Conservation (phyloP, 257 asterid genomes). For the Solanum appendiculatum region DNA sequence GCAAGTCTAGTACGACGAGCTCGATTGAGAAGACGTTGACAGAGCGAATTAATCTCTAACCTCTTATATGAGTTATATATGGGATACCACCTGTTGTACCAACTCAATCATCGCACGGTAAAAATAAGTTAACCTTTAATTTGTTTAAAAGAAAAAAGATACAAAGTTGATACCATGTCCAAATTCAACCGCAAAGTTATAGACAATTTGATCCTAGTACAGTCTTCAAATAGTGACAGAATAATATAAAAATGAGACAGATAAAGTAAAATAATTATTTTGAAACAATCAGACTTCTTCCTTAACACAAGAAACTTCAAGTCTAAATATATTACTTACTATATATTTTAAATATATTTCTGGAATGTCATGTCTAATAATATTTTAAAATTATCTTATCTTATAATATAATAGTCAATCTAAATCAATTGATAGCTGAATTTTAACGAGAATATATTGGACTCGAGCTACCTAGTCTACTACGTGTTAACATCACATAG, state of each 20-base stretch:
- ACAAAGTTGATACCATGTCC: not conserved
- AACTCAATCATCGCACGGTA: too few relatives aligned
- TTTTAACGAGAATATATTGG: not conserved
- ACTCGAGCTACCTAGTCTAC: not conserved
- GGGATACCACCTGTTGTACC: rapidly evolving
- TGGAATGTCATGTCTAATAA: not conserved
- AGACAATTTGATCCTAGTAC: not conserved
- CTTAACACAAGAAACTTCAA: not conserved
- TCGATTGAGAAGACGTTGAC: not conserved
- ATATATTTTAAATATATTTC: not conserved
- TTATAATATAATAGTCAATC: not conserved
- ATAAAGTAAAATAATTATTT: not conserved
- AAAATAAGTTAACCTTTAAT: not conserved
- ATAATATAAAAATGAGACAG: not conserved
- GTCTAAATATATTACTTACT: not conserved
- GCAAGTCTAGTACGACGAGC: not conserved
- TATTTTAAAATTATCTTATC: not conserved
- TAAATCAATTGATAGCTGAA: not conserved
- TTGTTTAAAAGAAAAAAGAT: not conserved
- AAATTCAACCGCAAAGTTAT: not conserved
- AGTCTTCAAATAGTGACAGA: not conserved
- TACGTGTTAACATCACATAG: not conserved
- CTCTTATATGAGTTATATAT: not conserved
- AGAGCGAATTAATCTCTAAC: not conserved
- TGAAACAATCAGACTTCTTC: not conserved